A percentile compares a stretch with the other conserved stretches of the same genome.
Conservation (phyloP, 345 rosid genomes). For the Eucalyptus erythrocorys region DNA sequence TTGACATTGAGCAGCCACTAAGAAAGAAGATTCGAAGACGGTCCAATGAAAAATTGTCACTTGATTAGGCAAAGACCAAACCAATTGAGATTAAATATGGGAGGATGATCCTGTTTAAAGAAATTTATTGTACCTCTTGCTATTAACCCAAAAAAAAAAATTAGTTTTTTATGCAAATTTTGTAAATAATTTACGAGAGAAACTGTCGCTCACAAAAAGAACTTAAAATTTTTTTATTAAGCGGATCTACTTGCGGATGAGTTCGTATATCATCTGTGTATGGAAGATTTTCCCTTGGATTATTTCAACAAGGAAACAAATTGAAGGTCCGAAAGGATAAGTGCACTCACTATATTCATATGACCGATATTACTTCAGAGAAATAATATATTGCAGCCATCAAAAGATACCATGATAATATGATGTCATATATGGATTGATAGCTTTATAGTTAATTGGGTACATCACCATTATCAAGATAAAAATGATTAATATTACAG, state of each 20-base stretch:
- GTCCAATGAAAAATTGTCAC: not conserved
- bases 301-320: not conserved
- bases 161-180: not conserved
- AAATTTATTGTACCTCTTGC: not conserved
- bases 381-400: not conserved
- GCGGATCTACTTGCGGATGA: not conserved
- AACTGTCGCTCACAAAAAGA: not conserved
- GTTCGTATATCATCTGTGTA: not conserved
- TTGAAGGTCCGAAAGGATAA: not conserved
- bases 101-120: not conserved
- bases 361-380: not conserved
- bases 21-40: not conserved
- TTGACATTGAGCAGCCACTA: not conserved
- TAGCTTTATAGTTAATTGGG: not conserved
- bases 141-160: not conserved
- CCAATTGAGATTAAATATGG: not conserved
- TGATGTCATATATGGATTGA: not conserved
- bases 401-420: not conserved
- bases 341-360: not conserved
- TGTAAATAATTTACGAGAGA: not conserved
- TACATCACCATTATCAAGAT: not conserved
- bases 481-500: not conserved
- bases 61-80: not conserved
- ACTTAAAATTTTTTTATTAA: not conserved
- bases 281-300: not conserved